A percentile compares a stretch with the other conserved stretches of the same genome.
phyloP scores from a whole-genome alignment of 2,329 filamentous ascomycete species.

The Beauveria sp. region DNA sequence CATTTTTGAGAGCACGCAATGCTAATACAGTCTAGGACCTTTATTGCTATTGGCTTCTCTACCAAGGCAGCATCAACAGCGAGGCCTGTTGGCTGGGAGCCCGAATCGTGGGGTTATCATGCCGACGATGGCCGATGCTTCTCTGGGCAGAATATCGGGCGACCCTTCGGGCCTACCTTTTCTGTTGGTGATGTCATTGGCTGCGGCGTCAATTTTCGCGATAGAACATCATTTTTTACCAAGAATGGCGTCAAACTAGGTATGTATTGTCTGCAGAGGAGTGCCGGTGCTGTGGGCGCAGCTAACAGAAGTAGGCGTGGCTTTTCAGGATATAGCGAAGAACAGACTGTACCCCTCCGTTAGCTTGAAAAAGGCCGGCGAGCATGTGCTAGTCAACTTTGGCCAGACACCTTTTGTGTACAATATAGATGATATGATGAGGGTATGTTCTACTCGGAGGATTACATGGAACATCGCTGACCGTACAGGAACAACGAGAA shows the following conservation, averaged over 20 bases:
- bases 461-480: not conserved
- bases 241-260: slow-evolving; percentile 54
- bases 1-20: too few relatives aligned
- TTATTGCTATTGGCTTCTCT: slow-evolving; percentile 57
- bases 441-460: slow-evolving; percentile 40
- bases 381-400: slow-evolving; percentile 58
- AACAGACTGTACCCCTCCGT: slow-evolving; percentile 59
- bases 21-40: slow-evolving; percentile 34
- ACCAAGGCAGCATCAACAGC: slow-evolving; percentile 44
- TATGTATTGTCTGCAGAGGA: slow-evolving; percentile 22
- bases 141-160: slow-evolving; percentile 47
- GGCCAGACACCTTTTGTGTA: slow-evolving; percentile 74
- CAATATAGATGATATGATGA: slow-evolving; percentile 82
- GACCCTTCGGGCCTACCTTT: slow-evolving; percentile 49
- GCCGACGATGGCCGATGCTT: slow-evolving; percentile 60
- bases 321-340: slow-evolving; percentile 58
- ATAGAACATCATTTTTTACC: slow-evolving; percentile 59
- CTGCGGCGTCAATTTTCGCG: slow-evolving; percentile 59
- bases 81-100: slow-evolving; percentile 58
- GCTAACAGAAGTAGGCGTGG: slow-evolving; percentile 44
- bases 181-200: slow-evolving; percentile 52
- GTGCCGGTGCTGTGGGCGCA: not conserved
- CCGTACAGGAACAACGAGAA: slow-evolving; percentile 48
- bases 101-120: slow-evolving; percentile 62
- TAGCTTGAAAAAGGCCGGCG: slow-evolving; percentile 57